Evolutionary conservation across 371 early-diverging fungal species (phyloP).

Genomic region (Dichotomocladium elegans): DNA sequence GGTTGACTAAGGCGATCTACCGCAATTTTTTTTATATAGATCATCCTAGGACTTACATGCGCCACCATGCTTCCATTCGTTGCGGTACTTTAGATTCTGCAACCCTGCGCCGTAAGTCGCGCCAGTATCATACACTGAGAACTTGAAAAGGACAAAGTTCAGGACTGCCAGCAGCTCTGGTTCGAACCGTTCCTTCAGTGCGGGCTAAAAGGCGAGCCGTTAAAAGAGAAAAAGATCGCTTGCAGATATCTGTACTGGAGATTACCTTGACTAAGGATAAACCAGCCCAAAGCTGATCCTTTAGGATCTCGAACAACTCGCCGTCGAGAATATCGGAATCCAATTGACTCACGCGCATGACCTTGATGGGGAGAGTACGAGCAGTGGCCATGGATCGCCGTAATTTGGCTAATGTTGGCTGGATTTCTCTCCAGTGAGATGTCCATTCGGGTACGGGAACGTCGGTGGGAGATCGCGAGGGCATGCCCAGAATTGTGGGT

Average conservation of each 20-base stretch:
- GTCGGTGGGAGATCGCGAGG: conserved; percentile 33
- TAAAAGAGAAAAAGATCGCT: not conserved
- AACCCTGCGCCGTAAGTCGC: conserved; percentile 68
- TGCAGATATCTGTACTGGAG: too few species aligned
- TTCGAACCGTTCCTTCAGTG: conserved; percentile 55
- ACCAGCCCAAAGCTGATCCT: conserved; percentile 70
- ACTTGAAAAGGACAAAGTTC: conserved; percentile 56
- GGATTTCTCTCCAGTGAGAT: conserved; percentile 51
- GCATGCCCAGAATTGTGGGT: conserved; percentile 12
- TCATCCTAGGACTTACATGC: conserved; percentile 55
- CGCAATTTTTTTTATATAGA: not conserved
- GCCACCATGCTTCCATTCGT: conserved; percentile 63
- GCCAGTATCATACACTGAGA: conserved; percentile 59
- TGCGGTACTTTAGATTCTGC: conserved; percentile 72
- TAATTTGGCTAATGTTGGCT: conserved; percentile 48
- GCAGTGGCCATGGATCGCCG: conserved; percentile 53
- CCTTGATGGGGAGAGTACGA: conserved; percentile 57
- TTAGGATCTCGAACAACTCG: conserved; percentile 71
- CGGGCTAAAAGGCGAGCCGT: conserved; percentile 31
- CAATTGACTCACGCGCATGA: conserved; percentile 81
- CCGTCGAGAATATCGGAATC: conserved; percentile 83
- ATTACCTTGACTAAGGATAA: conserved; percentile 61
- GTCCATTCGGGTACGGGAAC: conserved; percentile 49
- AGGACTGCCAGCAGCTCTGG: conserved; percentile 56
- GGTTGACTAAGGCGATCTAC: not conserved